These are phyloP conservation scores for Macadamia integrifolia DNA, from an alignment of 164 flowering plant genomes.

Conservation along the genomic window DNA sequence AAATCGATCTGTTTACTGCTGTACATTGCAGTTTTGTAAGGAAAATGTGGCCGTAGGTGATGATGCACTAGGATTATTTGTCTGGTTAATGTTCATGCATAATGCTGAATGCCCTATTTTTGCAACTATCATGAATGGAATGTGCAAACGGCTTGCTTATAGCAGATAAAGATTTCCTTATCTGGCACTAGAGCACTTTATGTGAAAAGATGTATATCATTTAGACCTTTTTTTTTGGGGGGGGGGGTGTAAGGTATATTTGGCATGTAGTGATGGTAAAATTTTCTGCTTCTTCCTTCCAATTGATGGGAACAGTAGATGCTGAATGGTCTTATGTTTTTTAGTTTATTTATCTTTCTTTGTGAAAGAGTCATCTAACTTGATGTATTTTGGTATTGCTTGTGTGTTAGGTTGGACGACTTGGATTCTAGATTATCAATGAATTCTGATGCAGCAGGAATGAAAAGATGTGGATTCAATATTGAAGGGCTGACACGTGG, in stretches of 20 bases:
- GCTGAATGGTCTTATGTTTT: too few relatives aligned
- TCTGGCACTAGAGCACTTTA: not conserved
- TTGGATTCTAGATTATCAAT: slow-evolving; percentile 66
- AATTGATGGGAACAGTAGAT: not conserved
- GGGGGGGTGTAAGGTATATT: not conserved
- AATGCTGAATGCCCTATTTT: too few relatives aligned
- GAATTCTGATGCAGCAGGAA: slow-evolving; percentile 44
- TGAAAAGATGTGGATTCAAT: slow-evolving; percentile 58
- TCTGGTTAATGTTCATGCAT: too few relatives aligned
- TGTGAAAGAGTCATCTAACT: too few relatives aligned
- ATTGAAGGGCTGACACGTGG: slow-evolving; percentile 48
- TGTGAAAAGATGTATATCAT: not conserved
- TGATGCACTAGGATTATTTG: too few relatives aligned
- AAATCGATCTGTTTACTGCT: too few relatives aligned
- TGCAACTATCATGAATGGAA: too few relatives aligned
- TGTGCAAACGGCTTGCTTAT: too few relatives aligned
- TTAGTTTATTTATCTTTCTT: too few relatives aligned
- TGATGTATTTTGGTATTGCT: not conserved
- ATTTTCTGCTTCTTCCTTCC: not conserved
- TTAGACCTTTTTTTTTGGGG: not conserved
- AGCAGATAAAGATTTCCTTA: too few relatives aligned
- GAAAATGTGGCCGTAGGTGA: too few relatives aligned
- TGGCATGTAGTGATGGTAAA: not conserved
- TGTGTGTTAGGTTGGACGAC: slow-evolving; percentile 62
- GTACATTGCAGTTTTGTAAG: too few relatives aligned